Evolutionary conservation across 108 stramenopile species (phyloP).

Genomic region (Nitzschia putrida): DNA sequence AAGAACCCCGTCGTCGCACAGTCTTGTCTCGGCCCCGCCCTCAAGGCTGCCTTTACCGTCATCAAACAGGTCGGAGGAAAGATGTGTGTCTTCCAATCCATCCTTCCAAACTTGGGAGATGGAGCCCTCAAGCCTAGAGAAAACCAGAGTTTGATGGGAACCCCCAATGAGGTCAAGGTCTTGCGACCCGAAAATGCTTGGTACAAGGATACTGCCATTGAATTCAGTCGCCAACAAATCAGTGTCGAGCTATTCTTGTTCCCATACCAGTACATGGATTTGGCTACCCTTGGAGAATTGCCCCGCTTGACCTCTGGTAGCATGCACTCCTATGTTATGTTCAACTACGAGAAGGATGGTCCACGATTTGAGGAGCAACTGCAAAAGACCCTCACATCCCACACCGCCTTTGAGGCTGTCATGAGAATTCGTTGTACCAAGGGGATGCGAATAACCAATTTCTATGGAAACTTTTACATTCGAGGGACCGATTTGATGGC

Average conservation of each 20-base stretch:
- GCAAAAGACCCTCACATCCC: constrained; percentile 69
- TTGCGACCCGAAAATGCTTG: constrained; percentile 78
- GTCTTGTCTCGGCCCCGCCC: constrained; percentile 89
- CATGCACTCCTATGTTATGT: constrained; percentile 90
- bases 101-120: constrained; percentile 91
- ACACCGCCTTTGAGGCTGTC: constrained; percentile 95
- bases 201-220: constrained; percentile 95
- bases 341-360: constrained; percentile 76
- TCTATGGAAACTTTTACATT: constrained; percentile 97
- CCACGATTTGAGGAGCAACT: constrained; percentile 84
- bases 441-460: constrained; percentile 93
- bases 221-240: constrained; percentile 95
- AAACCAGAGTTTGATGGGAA: constrained; percentile 90
- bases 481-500: constrained; percentile 96
- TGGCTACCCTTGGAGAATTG: constrained; percentile 85
- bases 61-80: constrained; percentile 97
- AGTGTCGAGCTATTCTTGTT: constrained; percentile 94
- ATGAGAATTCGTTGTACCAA: constrained; percentile 95
- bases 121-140: constrained; percentile 88
- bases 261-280: constrained; percentile 90
- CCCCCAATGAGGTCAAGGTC: constrained; percentile 88
- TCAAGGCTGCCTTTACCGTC: constrained; percentile 94
- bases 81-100: constrained; percentile 90
- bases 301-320: constrained; percentile 89
- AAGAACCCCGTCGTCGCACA: constrained; percentile 53